Evolutionary conservation across 176 grass and related monocot genomes (phyloP).

Genomic region (Carex parvula): DNA sequence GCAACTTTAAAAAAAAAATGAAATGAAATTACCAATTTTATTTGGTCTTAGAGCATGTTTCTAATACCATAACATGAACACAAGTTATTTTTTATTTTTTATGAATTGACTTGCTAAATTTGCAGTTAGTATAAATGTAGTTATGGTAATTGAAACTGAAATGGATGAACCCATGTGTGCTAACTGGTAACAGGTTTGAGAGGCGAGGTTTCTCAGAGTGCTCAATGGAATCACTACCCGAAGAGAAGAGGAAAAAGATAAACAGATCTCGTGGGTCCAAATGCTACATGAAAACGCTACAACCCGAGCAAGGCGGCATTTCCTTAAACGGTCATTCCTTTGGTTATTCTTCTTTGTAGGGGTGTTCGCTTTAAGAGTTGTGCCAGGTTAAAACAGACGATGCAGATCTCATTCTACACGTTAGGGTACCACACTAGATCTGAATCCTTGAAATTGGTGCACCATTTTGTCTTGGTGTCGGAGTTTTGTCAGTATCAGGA

Average conservation of each 20-base stretch:
- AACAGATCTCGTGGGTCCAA: slow-evolving; percentile 76
- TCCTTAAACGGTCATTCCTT: slow-evolving; percentile 33
- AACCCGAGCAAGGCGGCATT: slow-evolving; percentile 35
- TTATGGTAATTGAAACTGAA: slow-evolving; percentile 6
- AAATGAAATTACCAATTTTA: background rate
- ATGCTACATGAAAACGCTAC: slow-evolving; percentile 76
- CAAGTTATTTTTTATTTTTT: background rate
- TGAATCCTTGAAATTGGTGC: background rate
- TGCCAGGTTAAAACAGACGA: too few relatives aligned
- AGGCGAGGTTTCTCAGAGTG: slow-evolving; percentile 87
- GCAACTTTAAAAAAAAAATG: background rate
- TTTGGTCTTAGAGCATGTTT: background rate
- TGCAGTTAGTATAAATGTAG: background rate
- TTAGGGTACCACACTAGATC: too few relatives aligned
- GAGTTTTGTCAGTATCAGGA: slow-evolving; percentile 8
- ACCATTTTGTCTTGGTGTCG: background rate
- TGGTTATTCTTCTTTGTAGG: slow-evolving; percentile 13
- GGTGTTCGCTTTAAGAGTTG: too few relatives aligned
- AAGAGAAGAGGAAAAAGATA: slow-evolving; percentile 59
- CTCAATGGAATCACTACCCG: slow-evolving; percentile 61
- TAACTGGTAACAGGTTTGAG: slow-evolving; percentile 56
- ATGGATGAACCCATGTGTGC: background rate
- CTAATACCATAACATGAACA: background rate
- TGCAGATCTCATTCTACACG: too few relatives aligned
- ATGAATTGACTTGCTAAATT: background rate